These are phyloP conservation scores for Penicillium freii DNA, from an alignment of 2,329 filamentous ascomycete genomes.

Conservation along the genomic window DNA sequence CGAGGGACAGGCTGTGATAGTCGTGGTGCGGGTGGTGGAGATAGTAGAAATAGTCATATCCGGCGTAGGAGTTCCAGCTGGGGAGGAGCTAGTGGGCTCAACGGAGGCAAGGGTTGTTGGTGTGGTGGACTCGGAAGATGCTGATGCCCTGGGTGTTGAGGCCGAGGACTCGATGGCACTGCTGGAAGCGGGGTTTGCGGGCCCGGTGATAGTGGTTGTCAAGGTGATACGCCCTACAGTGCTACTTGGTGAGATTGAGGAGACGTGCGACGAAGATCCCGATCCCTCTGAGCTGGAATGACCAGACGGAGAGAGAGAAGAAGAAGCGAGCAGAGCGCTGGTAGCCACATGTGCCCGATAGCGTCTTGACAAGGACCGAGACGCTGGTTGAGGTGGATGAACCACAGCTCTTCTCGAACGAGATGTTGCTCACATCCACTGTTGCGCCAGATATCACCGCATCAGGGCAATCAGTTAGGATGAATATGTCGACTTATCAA, in stretches of 20 bases:
- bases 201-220: background rate
- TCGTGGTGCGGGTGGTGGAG: slow-evolving; percentile 21
- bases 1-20: slow-evolving; percentile 25
- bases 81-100: background rate
- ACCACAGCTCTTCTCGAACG: background rate
- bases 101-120: background rate
- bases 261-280: background rate
- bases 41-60: slow-evolving; percentile 23
- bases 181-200: background rate
- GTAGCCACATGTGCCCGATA: background rate
- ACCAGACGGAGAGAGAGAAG: background rate
- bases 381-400: background rate
- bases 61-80: background rate
- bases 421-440: slow-evolving; percentile 1
- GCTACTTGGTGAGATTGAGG: background rate
- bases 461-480: background rate
- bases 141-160: background rate
- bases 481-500: background rate
- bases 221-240: background rate
- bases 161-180: background rate
- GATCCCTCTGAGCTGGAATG: background rate
- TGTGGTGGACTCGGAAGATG: background rate
- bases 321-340: background rate
- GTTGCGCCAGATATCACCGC: background rate
- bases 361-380: background rate